phyloP scores from a whole-genome alignment of 495 filamentous ascomycete genomes.

The Astrocystis sublimbata region DNA sequence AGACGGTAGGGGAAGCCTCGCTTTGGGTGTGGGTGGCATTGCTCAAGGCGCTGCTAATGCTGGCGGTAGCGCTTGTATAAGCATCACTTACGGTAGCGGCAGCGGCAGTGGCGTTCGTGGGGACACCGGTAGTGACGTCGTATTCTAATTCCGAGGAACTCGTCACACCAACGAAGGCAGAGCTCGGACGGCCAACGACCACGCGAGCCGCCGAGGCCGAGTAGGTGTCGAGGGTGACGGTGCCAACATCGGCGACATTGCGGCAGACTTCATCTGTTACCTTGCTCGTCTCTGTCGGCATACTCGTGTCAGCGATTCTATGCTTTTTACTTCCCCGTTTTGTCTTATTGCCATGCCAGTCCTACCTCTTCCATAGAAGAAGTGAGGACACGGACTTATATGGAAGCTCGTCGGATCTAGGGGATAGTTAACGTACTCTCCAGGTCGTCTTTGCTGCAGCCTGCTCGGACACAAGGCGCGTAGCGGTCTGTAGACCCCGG shows the following conservation, averaged over 20 bases:
- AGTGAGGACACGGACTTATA: no score
- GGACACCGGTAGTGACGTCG: constrained; percentile 4
- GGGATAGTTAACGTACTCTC: constrained; percentile 32
- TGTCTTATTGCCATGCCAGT: background rate
- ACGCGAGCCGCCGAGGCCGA: constrained; percentile 19
- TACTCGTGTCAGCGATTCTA: constrained; percentile 23
- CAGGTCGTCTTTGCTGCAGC: constrained; percentile 26
- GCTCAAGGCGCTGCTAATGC: background rate
- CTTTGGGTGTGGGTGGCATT: constrained; percentile 8
- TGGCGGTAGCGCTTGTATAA: background rate
- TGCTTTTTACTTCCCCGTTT: constrained; percentile 15
- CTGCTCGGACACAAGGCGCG: constrained; percentile 22
- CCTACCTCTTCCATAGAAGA: no score
- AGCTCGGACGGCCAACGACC: constrained; percentile 12
- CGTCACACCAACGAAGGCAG: constrained; percentile 12
- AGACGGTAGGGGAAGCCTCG: background rate
- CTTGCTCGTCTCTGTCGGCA: constrained; percentile 20
- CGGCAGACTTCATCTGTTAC: constrained; percentile 22
- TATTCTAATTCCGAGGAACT: background rate
- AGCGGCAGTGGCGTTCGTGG: constrained; percentile 11
- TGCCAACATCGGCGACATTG: constrained; percentile 7
- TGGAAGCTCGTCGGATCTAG: no score
- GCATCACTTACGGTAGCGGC: background rate
- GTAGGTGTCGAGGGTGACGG: constrained; percentile 10
- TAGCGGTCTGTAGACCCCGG: constrained; percentile 16